These are phyloP conservation scores for Achaetomium macrosporum DNA, from an alignment of 2,329 filamentous ascomycete species.

Conservation along the genomic window DNA sequence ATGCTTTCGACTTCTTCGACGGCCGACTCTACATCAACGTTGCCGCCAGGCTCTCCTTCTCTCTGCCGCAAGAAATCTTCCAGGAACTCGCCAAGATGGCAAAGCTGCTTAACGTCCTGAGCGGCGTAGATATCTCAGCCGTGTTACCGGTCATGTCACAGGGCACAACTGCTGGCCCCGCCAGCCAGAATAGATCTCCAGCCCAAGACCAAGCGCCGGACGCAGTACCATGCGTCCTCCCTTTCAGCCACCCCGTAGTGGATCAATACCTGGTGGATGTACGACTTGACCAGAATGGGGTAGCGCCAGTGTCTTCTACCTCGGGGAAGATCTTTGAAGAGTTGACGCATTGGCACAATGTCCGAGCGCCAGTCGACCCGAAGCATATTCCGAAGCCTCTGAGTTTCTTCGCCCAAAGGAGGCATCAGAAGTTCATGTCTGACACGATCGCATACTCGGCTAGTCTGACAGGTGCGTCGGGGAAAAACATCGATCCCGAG, in stretches of 20 bases:
- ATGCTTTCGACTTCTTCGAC: neutral
- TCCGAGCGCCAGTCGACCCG: neutral
- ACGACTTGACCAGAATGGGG: neutral
- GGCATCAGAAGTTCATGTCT: slow-evolving; percentile 2
- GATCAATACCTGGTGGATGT: neutral
- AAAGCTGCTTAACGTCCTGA: neutral
- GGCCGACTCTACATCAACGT: neutral
- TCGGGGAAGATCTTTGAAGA: neutral
- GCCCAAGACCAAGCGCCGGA: neutral
- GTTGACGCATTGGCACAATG: neutral
- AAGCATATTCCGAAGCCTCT: neutral
- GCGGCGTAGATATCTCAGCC: no score
- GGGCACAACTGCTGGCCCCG: neutral
- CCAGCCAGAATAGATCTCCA: neutral
- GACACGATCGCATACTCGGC: slow-evolving; percentile 1
- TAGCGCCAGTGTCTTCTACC: neutral
- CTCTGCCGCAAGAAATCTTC: neutral
- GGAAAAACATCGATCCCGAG: neutral
- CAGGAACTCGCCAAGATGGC: neutral
- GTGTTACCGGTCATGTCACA: neutral
- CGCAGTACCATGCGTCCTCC: neutral
- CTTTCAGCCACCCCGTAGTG: neutral
- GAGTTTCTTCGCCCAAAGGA: neutral
- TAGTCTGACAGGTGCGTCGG: neutral
- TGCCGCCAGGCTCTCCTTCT: neutral